These are phyloP conservation scores for Hammondia hammondi DNA, from an alignment of 169 alveolate species.

Conservation along the genomic window DNA sequence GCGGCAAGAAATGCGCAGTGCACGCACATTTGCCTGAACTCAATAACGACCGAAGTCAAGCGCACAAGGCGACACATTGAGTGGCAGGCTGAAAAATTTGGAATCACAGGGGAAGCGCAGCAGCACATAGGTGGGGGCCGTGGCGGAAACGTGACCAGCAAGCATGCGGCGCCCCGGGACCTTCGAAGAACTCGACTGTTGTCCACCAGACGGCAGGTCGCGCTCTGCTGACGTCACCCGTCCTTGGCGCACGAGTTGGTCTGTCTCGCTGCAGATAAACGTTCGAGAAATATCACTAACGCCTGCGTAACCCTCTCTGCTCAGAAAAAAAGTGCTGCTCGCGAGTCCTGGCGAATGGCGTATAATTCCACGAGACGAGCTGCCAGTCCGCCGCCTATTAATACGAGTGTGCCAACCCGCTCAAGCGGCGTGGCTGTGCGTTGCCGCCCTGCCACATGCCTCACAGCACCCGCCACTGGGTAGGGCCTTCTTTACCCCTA, in stretches of 20 bases:
- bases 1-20: neutral
- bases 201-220: constrained; percentile 7
- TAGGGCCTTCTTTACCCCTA: neutral
- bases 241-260: neutral
- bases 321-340: neutral
- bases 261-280: neutral
- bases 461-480: neutral
- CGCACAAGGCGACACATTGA: neutral
- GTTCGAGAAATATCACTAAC: neutral
- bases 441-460: constrained; percentile 15
- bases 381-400: neutral
- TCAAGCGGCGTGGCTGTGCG: neutral
- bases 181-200: neutral
- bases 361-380: neutral
- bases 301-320: neutral
- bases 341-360: neutral
- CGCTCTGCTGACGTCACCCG: neutral
- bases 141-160: constrained; percentile 9
- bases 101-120: neutral
- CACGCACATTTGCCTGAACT: neutral
- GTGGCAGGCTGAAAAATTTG: neutral
- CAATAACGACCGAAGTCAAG: neutral
- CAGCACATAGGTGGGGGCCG: constrained; percentile 16
- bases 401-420: constrained; percentile 5
- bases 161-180: constrained; percentile 28